Evolutionary conservation across 768 basidiomycete species (phyloP), one percentile per base, ranked within the genome.

Genomic region (Suillus americanus): DNA sequence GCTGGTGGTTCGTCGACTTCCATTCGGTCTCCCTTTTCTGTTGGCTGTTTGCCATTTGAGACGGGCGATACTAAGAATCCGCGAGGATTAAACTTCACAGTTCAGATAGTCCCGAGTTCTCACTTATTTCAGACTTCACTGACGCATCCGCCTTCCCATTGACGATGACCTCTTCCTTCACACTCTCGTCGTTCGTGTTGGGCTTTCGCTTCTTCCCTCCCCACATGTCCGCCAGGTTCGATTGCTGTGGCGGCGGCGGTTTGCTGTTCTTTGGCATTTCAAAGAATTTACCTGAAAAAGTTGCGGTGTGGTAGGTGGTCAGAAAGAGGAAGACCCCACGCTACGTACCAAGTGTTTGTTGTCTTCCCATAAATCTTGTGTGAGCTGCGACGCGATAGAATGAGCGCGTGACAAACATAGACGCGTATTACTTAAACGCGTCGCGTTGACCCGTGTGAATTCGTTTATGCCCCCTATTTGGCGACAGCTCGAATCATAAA

Each of bases 151-250:
- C 38, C 35, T 40, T 16, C 28, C 61, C 14, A 54, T 53, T 65
- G 6, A 41, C 45, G 33, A 68, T 67, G 10, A 65, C 68, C 28
- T 69, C 69, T 12, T 66, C 66, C 33, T 70, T 69, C n/a, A 65
- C 48, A 65, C 77, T 77, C 18, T 64, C 70, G 43, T 70, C 73
- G 48, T 66, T 74, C 59, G 61, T 66, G 57, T 67, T 76, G 16
- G 71, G 57, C 65, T 75, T 72, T 68, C 76, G 82, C 78, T 75
- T 82, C 76, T 84, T 85, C 69, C 77, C 79, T 12, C 80, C 81
- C 90, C 91, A 94, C 79, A 92, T 82, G 62, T 92, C 90, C 63
- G 85, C 81, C 45, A 95, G 83, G 70, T 80, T 92, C n/a, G 91
- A 81, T 73, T 95, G 92, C 64, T 92, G 91, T 8, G 89, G 86